A percentile compares a stretch with the other conserved stretches of the same genome.
Evolutionary conservation across 2,329 filamentous ascomycete genomes (phyloP).

Genomic region (Dactylonectria estremocensis): DNA sequence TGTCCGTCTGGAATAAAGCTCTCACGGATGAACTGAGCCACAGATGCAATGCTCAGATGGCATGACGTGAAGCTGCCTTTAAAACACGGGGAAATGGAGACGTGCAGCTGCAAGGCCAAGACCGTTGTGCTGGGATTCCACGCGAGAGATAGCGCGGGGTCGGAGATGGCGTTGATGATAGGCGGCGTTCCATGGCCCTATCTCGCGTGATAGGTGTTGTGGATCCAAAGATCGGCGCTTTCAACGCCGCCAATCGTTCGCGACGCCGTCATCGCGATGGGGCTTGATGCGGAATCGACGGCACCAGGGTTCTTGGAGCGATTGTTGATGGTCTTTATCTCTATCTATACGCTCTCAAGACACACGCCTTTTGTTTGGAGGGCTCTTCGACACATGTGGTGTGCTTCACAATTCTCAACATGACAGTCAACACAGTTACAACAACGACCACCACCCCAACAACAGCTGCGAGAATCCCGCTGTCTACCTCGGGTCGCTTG

Average conservation of each 20-base stretch:
- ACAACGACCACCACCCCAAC: neutral
- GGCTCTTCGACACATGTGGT: neutral
- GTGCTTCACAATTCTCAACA: neutral
- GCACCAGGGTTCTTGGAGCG: neutral
- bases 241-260: slow-evolving; percentile 28
- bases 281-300: neutral
- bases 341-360: neutral
- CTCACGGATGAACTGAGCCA: neutral
- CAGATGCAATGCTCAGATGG: neutral
- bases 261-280: slow-evolving; percentile 15
- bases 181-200: slow-evolving; percentile 36
- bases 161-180: slow-evolving; percentile 28
- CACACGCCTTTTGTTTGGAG: neutral
- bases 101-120: neutral
- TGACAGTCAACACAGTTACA: neutral
- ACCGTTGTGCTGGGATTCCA: slow-evolving; percentile 15
- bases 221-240: slow-evolving; percentile 18
- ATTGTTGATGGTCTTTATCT: neutral
- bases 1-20: neutral
- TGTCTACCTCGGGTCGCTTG: slow-evolving; percentile 4
- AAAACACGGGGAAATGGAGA: slow-evolving; percentile 24
- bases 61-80: slow-evolving; percentile 16
- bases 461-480: slow-evolving; percentile 1
- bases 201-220: slow-evolving; percentile 25
- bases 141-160: slow-evolving; percentile 39